Evolutionary conservation across 108 stramenopile genomes (phyloP).

Genomic region (Nitzschia palea): DNA sequence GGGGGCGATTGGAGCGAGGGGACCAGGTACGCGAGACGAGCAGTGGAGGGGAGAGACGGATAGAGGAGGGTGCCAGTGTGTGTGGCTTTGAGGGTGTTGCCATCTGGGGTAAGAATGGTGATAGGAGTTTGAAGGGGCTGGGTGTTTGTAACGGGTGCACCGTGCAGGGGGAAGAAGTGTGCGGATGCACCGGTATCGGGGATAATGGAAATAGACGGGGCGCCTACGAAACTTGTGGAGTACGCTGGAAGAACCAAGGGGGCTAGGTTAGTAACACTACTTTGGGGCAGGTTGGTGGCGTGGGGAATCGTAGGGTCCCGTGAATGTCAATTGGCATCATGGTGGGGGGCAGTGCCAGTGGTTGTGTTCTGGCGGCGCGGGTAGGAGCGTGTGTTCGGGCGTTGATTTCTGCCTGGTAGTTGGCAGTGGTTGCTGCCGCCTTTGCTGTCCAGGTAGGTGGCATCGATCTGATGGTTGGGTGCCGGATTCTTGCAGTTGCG

Average conservation of each 20-base stretch:
- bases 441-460: not conserved
- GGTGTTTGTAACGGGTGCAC: not conserved
- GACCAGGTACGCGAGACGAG: slow-evolving; percentile 6
- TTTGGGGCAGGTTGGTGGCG: too few species aligned
- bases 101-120: not conserved
- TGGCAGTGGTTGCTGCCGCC: not conserved
- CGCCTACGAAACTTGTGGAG: too few species aligned
- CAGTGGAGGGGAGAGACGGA: slow-evolving; percentile 1
- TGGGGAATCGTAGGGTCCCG: too few species aligned
- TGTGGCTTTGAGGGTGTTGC: not conserved
- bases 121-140: not conserved
- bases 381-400: too few species aligned
- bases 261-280: too few species aligned
- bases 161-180: not conserved
- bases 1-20: too few species aligned
- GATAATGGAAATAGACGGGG: too few species aligned
- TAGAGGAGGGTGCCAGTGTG: not conserved
- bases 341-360: too few species aligned
- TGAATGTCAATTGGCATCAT: too few species aligned
- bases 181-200: not conserved
- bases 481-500: not conserved
- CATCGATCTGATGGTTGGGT: not conserved
- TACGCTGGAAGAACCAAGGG: too few species aligned
- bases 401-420: not conserved
- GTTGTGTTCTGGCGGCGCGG: too few species aligned